Base-by-base conservation (phyloP, 495 filamentous ascomycete genomes). In the Penicillium subrubescens region DNA sequence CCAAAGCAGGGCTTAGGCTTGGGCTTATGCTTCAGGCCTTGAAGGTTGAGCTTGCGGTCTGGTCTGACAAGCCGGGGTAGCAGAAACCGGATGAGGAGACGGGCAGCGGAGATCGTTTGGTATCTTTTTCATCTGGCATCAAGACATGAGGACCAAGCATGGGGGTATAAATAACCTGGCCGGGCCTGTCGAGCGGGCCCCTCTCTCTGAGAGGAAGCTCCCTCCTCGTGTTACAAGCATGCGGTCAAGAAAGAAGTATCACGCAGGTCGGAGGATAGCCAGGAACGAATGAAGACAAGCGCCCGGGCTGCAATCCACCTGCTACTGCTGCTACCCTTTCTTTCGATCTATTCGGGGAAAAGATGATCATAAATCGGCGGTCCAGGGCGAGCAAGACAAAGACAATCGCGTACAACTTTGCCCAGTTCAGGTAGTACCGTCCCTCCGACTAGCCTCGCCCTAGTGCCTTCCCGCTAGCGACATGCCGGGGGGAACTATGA, bases 81-180 rank as follows among this genome's bases (percentile, higher is more conserved):
- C 43, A 56, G 48, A 54, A 54, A 29, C 64, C 64, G 60, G 61
- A 39, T 21, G 43, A 35, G 61, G 21, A 54, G 21, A 48, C 37
- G 35, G n/a, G 56, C 33, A 39, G 50, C 52, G 62, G 57, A 62
- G 59, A 59, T 50, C 43, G 25, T 60, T 50, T 41, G 57, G 43
- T 41, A 51, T 33, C 46, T 55, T 65, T 64, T 52, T 65, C 51
- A 35, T 43, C 41, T 60, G 25, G n/a, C 37, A 52, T 52, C 27
- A 52, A 52, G 48, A 52, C 39, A 29, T 29, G 46, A 58, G 62
- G 66, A 61, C 37, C 17, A 61, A 23, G 23, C 57, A 11, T 52
- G 25, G 59, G 53, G 53, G 55, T 66, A 68, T 68, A 66, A 66
- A 68, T 68, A 68, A n/a, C 46, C 46, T 51, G 46, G 15, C 57